A percentile compares a stretch with the other conserved stretches of the same genome.
Evolutionary conservation across 2,329 filamentous ascomycete species (phyloP).

Genomic region (Conoideocrella luteorostrata): DNA sequence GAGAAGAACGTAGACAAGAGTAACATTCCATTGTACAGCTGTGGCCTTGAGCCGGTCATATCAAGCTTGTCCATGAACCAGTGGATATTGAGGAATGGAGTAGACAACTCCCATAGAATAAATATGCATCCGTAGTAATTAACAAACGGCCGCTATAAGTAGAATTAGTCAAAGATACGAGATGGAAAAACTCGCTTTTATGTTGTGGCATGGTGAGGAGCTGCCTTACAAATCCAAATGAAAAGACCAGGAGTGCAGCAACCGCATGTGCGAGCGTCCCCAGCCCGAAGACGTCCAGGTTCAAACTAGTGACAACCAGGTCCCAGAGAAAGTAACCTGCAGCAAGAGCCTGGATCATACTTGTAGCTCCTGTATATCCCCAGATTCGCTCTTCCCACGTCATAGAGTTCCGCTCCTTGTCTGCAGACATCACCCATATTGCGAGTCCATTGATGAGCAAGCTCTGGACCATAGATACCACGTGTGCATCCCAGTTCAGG

Average conservation of each 20-base stretch:
- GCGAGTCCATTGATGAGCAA: slow-evolving; percentile 64
- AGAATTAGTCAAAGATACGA: slow-evolving; percentile 11
- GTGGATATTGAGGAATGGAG: slow-evolving; percentile 80
- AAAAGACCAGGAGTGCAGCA: slow-evolving; percentile 67
- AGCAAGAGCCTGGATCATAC: slow-evolving; percentile 70
- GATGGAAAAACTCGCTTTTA: neutral
- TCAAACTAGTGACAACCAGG: slow-evolving; percentile 59
- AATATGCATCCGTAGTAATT: slow-evolving; percentile 78
- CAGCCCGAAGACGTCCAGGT: slow-evolving; percentile 67
- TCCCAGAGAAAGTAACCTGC: slow-evolving; percentile 85
- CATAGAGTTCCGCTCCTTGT: slow-evolving; percentile 63
- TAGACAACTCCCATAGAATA: slow-evolving; percentile 82
- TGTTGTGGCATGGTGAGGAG: slow-evolving; percentile 4
- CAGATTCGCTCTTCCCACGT: slow-evolving; percentile 63
- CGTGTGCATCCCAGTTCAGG: slow-evolving; percentile 80
- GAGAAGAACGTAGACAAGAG: slow-evolving; percentile 70
- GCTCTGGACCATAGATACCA: slow-evolving; percentile 77
- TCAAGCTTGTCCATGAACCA: slow-evolving; percentile 88
- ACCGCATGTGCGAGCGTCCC: slow-evolving; percentile 73
- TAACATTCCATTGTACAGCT: slow-evolving; percentile 71
- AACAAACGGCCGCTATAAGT: slow-evolving; percentile 65
- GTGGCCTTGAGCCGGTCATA: slow-evolving; percentile 66
- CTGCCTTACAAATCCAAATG: slow-evolving; percentile 68
- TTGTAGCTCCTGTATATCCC: slow-evolving; percentile 68
- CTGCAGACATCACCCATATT: slow-evolving; percentile 64